Conservation (phyloP, 192 early-diverging fungal species). For the Gamsiella multidivaricata region DNA sequence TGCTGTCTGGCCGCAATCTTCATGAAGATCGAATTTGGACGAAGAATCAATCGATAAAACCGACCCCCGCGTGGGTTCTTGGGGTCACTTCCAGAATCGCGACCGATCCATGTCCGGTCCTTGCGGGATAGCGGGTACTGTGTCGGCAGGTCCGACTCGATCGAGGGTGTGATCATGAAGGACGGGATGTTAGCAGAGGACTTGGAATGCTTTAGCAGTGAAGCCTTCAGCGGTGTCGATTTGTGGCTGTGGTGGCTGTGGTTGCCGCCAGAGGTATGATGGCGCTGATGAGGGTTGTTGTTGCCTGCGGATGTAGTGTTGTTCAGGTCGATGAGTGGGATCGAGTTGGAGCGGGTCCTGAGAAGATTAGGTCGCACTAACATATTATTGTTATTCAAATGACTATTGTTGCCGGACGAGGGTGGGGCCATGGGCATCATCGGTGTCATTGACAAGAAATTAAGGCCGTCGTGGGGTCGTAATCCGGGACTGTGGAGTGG, state of each 20-base stretch:
- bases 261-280: conserved; percentile 2
- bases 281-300: not conserved
- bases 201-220: conserved; percentile 39
- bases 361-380: conserved; percentile 13
- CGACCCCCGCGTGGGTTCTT: conserved; percentile 13
- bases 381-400: not conserved
- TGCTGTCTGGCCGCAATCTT: conserved; percentile 22
- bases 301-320: not conserved
- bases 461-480: conserved; percentile 50
- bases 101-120: conserved; percentile 30
- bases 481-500: conserved; percentile 41
- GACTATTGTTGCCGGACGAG: conserved; percentile 16
- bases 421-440: conserved; percentile 53
- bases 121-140: conserved; percentile 46
- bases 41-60: conserved; percentile 46
- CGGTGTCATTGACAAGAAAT: conserved; percentile 50
- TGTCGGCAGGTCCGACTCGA: conserved; percentile 37
- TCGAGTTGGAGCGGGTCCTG: conserved; percentile 44
- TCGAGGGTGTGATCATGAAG: conserved; percentile 50
- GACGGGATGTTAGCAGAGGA: conserved; percentile 47
- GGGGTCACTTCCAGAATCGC: conserved; percentile 11
- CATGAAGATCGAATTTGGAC: conserved; percentile 52
- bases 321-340: conserved; percentile 42
- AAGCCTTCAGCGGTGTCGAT: conserved; percentile 26
- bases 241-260: not conserved